phyloP scores from a whole-genome alignment of 805 yeast genomes.

The Suhomyces canberraensis region DNA sequence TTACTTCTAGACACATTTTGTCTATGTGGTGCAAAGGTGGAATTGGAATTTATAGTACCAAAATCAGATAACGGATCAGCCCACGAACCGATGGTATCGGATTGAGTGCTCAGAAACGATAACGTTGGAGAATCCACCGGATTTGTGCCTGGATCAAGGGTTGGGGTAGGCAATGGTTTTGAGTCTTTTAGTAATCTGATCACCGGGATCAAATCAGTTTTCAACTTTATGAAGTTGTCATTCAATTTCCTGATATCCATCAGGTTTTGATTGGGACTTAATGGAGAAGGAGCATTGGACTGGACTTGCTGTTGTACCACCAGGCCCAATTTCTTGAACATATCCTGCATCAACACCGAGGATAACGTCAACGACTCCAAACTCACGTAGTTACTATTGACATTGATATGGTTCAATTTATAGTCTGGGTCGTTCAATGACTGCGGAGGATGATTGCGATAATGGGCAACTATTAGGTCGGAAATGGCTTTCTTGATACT shows the following conservation, averaged over 20 bases:
- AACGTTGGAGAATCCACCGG: slow-evolving; percentile 29
- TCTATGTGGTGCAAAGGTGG: slow-evolving; percentile 16
- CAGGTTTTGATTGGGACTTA: slow-evolving; percentile 15
- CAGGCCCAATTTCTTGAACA: slow-evolving; percentile 23
- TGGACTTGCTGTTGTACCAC: slow-evolving; percentile 16
- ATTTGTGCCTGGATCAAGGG: slow-evolving; percentile 39
- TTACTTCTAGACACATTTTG: slow-evolving; percentile 4
- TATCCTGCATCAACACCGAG: slow-evolving; percentile 33
- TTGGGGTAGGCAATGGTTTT: slow-evolving; percentile 67
- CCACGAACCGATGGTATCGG: slow-evolving; percentile 10
- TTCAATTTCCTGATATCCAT: slow-evolving; percentile 40
- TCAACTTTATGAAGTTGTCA: slow-evolving; percentile 54
- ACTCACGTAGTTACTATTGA: slow-evolving; percentile 34
- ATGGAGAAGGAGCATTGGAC: slow-evolving; percentile 11
- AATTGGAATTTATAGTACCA: slow-evolving; percentile 9
- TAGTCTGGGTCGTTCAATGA: slow-evolving; percentile 27
- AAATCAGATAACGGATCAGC: slow-evolving; percentile 8
- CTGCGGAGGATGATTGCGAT: slow-evolving; percentile 21
- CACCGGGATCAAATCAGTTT: slow-evolving; percentile 64
- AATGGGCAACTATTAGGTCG: slow-evolving; percentile 43
- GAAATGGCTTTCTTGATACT: slow-evolving; percentile 57
- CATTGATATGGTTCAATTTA: slow-evolving; percentile 27
- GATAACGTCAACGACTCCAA: slow-evolving; percentile 38
- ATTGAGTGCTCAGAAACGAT: slow-evolving; percentile 17
- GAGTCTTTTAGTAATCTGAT: slow-evolving; percentile 60